These are phyloP conservation scores for Diaporthe batatas DNA, from an alignment of 2,329 filamentous ascomycete genomes.

Conservation along the genomic window DNA sequence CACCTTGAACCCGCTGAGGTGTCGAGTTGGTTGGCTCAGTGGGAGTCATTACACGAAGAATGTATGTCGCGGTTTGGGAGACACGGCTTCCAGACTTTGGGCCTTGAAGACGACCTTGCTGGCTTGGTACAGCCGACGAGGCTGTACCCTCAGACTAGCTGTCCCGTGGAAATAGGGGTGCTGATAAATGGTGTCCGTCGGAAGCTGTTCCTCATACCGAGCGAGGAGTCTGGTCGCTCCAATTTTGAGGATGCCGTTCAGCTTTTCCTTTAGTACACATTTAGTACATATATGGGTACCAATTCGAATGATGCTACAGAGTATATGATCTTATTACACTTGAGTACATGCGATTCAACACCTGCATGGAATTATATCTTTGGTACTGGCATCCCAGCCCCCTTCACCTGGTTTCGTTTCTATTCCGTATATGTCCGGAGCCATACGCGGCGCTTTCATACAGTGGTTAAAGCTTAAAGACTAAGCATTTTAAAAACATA, in stretches of 20 bases:
- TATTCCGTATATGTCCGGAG: too few relatives aligned
- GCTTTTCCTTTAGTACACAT: too few relatives aligned
- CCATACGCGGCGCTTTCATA: too few relatives aligned
- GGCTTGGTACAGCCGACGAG: background rate
- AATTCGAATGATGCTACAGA: too few relatives aligned
- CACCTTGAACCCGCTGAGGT: background rate
- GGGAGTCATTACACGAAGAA: background rate
- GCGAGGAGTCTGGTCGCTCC: background rate
- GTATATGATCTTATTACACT: too few relatives aligned
- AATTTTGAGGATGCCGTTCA: background rate
- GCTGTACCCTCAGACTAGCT: conserved; percentile 2
- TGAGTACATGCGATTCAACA: too few relatives aligned
- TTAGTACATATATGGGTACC: too few relatives aligned
- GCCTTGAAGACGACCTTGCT: conserved; percentile 1
- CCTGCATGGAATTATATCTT: too few relatives aligned
- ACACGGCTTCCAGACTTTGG: background rate
- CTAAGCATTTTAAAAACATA: too few relatives aligned
- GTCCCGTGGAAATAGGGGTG: background rate
- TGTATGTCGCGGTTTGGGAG: conserved; percentile 11
- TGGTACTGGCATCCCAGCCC: too few relatives aligned
- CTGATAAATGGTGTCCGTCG: background rate
- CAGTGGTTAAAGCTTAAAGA: too few relatives aligned
- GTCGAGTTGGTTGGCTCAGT: background rate
- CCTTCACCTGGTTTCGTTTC: too few relatives aligned
- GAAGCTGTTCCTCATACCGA: background rate